Evolutionary conservation across 202 grass and related monocot species (phyloP).

Genomic region (Sporobolus alterniflorus): DNA sequence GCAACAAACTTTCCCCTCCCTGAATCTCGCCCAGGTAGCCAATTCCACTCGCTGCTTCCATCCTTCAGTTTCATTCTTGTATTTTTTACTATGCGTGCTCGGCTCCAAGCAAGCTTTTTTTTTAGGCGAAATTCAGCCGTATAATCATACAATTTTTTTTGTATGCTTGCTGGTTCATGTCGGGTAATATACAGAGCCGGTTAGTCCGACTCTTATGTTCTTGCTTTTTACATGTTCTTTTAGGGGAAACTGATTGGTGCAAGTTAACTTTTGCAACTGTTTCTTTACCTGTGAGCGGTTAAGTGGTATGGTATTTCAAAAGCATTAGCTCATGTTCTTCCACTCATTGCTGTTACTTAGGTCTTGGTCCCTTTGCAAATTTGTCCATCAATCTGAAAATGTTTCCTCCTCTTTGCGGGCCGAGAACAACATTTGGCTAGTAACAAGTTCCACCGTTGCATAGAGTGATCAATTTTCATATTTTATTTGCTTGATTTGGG

Average conservation of each 20-base stretch:
- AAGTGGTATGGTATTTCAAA: neutral
- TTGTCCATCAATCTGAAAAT: neutral
- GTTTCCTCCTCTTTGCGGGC: neutral
- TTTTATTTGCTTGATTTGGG: too few species aligned
- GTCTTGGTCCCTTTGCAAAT: neutral
- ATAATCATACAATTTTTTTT: neutral
- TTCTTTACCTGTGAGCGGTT: neutral
- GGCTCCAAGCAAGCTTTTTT: neutral
- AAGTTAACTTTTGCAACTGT: neutral
- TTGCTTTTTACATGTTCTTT: neutral
- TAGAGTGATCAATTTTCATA: too few species aligned
- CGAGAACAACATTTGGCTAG: neutral
- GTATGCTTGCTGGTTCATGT: too few species aligned
- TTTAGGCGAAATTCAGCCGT: neutral
- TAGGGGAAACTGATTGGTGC: neutral
- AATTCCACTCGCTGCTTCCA: neutral
- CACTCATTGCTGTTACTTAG: neutral
- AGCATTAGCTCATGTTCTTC: neutral
- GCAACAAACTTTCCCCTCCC: neutral
- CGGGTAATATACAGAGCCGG: neutral
- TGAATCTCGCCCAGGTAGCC: slow-evolving; percentile 6
- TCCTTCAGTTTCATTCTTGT: neutral
- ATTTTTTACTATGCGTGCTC: neutral
- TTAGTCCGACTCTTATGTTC: neutral
- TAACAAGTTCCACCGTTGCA: neutral